Base-by-base conservation (phyloP, 176 grass and related monocot species). In the Zea luxurians region DNA sequence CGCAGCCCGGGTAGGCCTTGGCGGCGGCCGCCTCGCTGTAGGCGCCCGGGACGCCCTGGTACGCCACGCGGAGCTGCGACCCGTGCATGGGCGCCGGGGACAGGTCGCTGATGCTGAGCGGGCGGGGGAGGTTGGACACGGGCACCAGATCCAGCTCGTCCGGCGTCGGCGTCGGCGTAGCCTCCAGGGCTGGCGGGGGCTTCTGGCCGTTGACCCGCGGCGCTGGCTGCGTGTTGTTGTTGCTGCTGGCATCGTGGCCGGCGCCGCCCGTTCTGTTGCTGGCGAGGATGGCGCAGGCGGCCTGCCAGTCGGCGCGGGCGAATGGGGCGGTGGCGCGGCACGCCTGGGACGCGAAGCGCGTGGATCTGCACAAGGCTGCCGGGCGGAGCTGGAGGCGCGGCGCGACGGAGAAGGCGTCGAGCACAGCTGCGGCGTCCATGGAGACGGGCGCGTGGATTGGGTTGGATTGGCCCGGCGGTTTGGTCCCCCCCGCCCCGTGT, bases 31-130 rank as follows among this genome's bases (percentile, higher is more conserved):
- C 86, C 83, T 97, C 91, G 48, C 91, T 97, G 86, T 97, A 93
- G 1, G 91, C 88, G 7, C 91, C 91, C 0, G 91, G 93, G 0
- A 93, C 91, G 21, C 88, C 93, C 79, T 97, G 93, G 63, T 97
- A 97, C 7, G 93, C 93, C 1, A 97, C 90, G 17, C 88, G 91
- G 1, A 97, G 88, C 81, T 88, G 83, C 3, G 66, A 62, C 1
- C 86, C 93, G 71, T 97, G 93, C 84, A 93, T 93, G 53, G 93
- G 90, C 6, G 84, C 78, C 2, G 90, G 86, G 0, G 90, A 93
- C 6, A 97, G 86, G 81, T 97, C 93, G 37, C 54, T 85, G 80
- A 97, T 93, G 78, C 76, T 93, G 8, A 97, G 90, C 3, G 93
- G 88, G 3, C 93, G 81, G 7, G 84, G 88, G 0, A 97, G 86